Conservation (phyloP, 1,284 basidiomycete species). For the Tilletia caries region DNA sequence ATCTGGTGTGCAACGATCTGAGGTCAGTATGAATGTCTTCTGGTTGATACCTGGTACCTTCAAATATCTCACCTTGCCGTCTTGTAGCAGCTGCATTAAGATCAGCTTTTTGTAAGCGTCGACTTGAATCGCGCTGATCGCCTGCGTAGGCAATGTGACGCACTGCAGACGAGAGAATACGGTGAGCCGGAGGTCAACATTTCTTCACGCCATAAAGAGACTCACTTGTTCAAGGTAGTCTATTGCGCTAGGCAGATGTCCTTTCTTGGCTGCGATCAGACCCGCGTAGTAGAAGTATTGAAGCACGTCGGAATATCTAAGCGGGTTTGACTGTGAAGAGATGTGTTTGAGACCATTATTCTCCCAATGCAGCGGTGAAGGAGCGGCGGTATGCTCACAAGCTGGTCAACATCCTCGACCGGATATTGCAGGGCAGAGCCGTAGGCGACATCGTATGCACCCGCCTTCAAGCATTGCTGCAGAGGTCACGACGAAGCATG, state of each 20-base stretch:
- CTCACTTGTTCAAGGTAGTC: slow-evolving; percentile 41
- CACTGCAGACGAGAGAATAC: slow-evolving; percentile 43
- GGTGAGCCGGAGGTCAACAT: neutral
- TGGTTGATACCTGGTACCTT: neutral
- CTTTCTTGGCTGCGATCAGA: slow-evolving; percentile 31
- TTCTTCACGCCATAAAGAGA: neutral
- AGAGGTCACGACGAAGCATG: neutral
- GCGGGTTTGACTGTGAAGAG: neutral
- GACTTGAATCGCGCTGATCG: slow-evolving; percentile 69
- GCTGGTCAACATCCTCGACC: slow-evolving; percentile 13
- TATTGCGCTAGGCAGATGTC: slow-evolving; percentile 27
- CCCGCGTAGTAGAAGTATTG: slow-evolving; percentile 46
- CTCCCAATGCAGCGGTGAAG: no score
- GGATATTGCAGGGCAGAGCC: slow-evolving; percentile 9
- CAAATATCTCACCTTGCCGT: slow-evolving; percentile 62
- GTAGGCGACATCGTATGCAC: slow-evolving; percentile 17
- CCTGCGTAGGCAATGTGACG: slow-evolving; percentile 67
- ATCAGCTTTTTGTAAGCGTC: slow-evolving; percentile 79
- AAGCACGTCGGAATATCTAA: slow-evolving; percentile 27
- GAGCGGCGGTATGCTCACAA: neutral
- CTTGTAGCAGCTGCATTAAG: slow-evolving; percentile 69
- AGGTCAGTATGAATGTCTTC: neutral
- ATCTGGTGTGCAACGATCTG: neutral
- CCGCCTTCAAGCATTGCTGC: slow-evolving; percentile 12
- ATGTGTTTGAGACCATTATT: no score